phyloP scores from a whole-genome alignment of 805 yeast genomes.

The Brettanomyces naardenensis region DNA sequence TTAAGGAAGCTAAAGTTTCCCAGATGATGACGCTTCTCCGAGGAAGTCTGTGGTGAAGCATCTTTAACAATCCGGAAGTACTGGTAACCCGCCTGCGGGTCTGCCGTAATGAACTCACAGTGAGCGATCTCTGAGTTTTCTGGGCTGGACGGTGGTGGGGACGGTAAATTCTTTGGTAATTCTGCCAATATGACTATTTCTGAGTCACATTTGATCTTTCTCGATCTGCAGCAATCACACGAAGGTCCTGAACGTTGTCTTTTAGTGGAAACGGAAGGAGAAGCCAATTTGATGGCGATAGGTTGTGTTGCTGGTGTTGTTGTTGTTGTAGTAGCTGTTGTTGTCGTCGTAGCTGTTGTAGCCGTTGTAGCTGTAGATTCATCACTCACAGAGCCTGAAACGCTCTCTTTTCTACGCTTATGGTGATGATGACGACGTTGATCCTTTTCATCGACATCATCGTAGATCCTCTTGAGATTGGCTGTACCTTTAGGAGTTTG shows the following conservation, averaged over 20 bases:
- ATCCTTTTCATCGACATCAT: neutral
- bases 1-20: conserved; percentile 28
- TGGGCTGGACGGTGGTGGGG: neutral
- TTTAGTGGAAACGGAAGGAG: conserved; percentile 24
- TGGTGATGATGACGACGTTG: neutral
- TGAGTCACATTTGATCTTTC: conserved; percentile 72
- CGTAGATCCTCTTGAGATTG: neutral
- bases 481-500: neutral
- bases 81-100: conserved; percentile 16
- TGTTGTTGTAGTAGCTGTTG: neutral
- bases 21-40: conserved; percentile 3
- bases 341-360: neutral
- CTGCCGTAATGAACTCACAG: conserved; percentile 21
- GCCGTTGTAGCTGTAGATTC: conserved; percentile 1
- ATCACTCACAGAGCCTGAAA: too few species aligned
- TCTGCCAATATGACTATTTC: conserved; percentile 32
- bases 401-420: neutral
- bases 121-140: conserved; percentile 21
- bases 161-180: conserved; percentile 8
- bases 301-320: neutral
- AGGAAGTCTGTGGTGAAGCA: conserved; percentile 11
- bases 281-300: conserved; percentile 24
- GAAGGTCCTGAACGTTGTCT: conserved; percentile 70
- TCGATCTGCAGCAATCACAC: conserved; percentile 60
- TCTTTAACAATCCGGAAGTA: conserved; percentile 21